Evolutionary conservation across 257 asterid species (phyloP).

Genomic region (Mitragyna speciosa): DNA sequence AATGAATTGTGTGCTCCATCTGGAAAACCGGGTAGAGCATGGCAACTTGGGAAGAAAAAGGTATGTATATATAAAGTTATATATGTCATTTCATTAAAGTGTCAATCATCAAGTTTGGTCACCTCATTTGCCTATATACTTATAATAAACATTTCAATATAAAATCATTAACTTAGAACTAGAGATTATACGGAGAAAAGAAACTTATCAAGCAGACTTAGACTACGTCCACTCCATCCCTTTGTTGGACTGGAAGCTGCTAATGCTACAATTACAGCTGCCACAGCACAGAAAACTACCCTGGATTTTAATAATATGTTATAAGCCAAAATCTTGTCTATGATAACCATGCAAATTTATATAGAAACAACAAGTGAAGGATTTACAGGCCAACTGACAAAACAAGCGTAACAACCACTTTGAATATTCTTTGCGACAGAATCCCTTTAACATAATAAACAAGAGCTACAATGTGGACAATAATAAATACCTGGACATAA

Average conservation of each 20-base stretch:
- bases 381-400: conserved; percentile 87
- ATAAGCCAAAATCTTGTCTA: background rate
- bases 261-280: conserved; percentile 79
- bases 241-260: conserved; percentile 99
- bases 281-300: conserved; percentile 65
- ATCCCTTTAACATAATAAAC: conserved; percentile 87
- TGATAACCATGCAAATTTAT: background rate
- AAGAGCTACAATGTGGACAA: conserved; percentile 90
- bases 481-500: conserved; percentile 75
- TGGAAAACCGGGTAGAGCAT: background rate
- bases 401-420: conserved; percentile 92
- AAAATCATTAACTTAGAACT: background rate
- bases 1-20: background rate
- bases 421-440: conserved; percentile 91
- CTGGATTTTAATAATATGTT: conserved; percentile 41
- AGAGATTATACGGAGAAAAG: background rate
- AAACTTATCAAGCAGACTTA: conserved; percentile 91
- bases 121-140: background rate
- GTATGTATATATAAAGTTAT: background rate
- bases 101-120: background rate
- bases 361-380: conserved; percentile 21
- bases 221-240: conserved; percentile 99
- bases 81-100: background rate
- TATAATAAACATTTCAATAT: background rate
- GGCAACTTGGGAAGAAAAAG: background rate